Evolutionary conservation across 1,284 basidiomycete genomes (phyloP), one percentile per base, ranked within the genome.

Genomic region (Xerocomus nothofagi): DNA sequence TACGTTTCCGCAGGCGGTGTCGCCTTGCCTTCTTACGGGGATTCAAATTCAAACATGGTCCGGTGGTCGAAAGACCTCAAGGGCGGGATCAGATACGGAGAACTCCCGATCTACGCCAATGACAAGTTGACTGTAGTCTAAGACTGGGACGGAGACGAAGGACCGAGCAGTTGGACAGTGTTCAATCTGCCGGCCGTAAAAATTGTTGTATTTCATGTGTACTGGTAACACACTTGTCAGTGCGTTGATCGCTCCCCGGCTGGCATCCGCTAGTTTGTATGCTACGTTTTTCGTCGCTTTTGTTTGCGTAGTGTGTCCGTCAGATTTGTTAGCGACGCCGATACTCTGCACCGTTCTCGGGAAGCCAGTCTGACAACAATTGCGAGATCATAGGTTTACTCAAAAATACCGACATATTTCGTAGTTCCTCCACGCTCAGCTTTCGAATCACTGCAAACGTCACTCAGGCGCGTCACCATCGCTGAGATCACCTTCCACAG

Each of bases 41-140:
- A 50, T 29, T 17, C 37, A 6, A 65, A 50, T 29, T 17, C 37
- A 6, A 65, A 47, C 10, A 31, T 42, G 51, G 4, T 39, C 29
- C 45, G 26, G 9, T 62, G 52, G 54, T 55, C 61, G 18, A 60
- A 45, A 15, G 54, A 58, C 34, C 21, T 21, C 8, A 26, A 44
- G 11, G 67, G 59, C 8, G 52, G 51, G 4, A 17, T 49, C 39
- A 66, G 32, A 48, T 69, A 53, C n/a, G 63, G 61, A 23, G 66
- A 66, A 17, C 51, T 73, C 6, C 72, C 73, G 15, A 57, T 75
- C 31, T 75, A 73, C 55, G 56, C 56, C 34, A 57, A 65, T 26
- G 38, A 59, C 44, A 63, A 66, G 30, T 17, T 26, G 38, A 30
- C 17, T 18, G 31, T 40, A 21, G 60, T 47, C 18, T 62, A 33